Evolutionary conservation across 805 yeast species (phyloP), one percentile per base, ranked within the genome.

Genomic region (Blastobotrys peoriensis): DNA sequence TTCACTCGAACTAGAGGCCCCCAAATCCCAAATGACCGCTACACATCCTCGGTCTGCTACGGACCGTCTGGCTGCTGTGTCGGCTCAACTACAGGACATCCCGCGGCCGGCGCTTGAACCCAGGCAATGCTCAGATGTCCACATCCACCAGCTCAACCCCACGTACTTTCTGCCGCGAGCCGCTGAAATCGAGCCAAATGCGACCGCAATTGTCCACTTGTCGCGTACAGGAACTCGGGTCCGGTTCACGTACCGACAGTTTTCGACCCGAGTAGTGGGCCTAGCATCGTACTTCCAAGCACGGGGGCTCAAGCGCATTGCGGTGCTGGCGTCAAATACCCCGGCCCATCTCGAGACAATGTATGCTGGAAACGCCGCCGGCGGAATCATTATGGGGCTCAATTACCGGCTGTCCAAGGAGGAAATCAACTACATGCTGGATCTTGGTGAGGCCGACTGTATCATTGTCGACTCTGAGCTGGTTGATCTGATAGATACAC

Each of bases 291-390:
- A 48, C 45, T 49, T 63, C 49, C 53, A 56, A 43, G 38, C 40
- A 37, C 41, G 53, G 23, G 50, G 51, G 19, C 44, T 40, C 40
- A 49, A 52, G 49, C 40, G 57, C 20, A 53, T 63, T 5, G 66
- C 67, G 17, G 54, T 63, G 13, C 46, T 63, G 36, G 59, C 56
- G 10, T 56, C 66, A 16, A 63, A 62, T 46, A 63, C 66, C 13
- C 67, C 67, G 0, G 64, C 65, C 38, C 65, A 61, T 36, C 54
- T 63, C 18, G 66, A 62, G 40, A 52, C 62, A 22, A 55, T 63
- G 54, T 62, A 48, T 46, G 67, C 59, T 2, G 61, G 59, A 25
- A 57, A 56, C 5, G 66, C 64, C 4, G 45, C 63, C 4, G 67
- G 66, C 10, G 60, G 61, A 10, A 52, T 59, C 30, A 59, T 56